Percentiles rank a stretch among this genome's conserved stretches.
These are phyloP conservation scores for Fomitopsis betulina DNA, from an alignment of 1,284 basidiomycete species.

Conservation along the genomic window DNA sequence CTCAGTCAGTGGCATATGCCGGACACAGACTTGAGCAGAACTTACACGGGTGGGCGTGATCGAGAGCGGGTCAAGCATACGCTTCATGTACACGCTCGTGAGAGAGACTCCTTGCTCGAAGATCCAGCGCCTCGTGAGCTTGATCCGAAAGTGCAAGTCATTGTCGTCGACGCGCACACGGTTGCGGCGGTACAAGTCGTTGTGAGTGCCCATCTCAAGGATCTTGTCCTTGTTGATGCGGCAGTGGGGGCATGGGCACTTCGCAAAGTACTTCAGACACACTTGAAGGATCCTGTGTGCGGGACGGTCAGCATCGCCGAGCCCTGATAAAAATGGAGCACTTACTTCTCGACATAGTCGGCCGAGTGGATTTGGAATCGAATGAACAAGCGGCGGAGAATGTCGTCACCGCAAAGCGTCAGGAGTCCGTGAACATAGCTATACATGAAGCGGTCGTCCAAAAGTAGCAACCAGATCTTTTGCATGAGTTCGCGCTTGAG, in stretches of 20 bases:
- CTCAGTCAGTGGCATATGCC: too few species aligned
- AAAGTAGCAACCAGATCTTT: too few species aligned
- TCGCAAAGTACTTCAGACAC: neutral
- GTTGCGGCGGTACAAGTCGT: neutral
- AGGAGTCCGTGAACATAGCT: too few species aligned
- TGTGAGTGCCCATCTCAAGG: neutral
- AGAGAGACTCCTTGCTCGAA: neutral
- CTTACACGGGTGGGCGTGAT: neutral
- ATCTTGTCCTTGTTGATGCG: neutral
- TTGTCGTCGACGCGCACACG: neutral
- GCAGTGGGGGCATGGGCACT: neutral
- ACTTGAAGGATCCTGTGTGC: slow-evolving; percentile 3
- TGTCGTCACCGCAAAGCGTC: too few species aligned
- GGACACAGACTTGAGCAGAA: too few species aligned
- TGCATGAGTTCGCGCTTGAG: too few species aligned
- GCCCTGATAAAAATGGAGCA: too few species aligned
- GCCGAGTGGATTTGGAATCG: too few species aligned
- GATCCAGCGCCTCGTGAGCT: neutral
- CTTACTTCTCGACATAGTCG: too few species aligned
- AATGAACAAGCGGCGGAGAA: too few species aligned
- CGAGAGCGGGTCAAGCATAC: neutral
- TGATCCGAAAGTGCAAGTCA: neutral
- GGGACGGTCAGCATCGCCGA: too few species aligned
- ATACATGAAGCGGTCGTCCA: too few species aligned
- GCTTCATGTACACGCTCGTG: neutral